Conservation (phyloP, 2,329 filamentous ascomycete genomes). For the Bipolaris bicolor region DNA sequence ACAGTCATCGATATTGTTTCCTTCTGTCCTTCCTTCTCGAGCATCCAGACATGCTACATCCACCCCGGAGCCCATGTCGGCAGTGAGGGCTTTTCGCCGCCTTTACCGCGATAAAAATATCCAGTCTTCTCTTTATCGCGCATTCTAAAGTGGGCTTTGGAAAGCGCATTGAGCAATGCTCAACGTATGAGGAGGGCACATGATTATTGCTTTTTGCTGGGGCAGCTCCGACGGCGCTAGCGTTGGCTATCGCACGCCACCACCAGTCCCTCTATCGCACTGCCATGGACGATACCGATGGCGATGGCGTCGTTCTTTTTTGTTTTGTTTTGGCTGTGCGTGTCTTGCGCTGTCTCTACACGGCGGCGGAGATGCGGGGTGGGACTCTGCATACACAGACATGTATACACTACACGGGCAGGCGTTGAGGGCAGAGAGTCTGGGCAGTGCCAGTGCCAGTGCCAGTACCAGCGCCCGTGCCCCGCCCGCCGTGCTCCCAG, state of each 20-base stretch:
- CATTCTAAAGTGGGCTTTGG: conserved; percentile 40
- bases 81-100: neutral
- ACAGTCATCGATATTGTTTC: neutral
- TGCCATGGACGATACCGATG: neutral
- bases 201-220: neutral
- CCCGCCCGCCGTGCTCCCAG: no score
- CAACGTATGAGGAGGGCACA: neutral
- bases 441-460: no score
- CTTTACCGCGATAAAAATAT: neutral
- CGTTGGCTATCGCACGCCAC: conserved; percentile 4
- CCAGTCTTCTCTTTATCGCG: neutral
- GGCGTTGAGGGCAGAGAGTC: no score
- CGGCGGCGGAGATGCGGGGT: neutral
- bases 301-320: neutral
- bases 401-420: no score
- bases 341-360: neutral
- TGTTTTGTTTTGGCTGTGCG: neutral
- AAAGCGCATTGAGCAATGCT: neutral
- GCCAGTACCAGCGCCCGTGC: no score
- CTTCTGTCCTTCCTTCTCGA: neutral
- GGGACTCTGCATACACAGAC: no score
- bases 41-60: neutral
- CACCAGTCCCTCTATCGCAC: neutral
- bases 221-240: neutral
- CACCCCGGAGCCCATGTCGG: neutral